Base-by-base conservation (phyloP, 2,329 filamentous ascomycete species). In the Blastomyces emzantsi region DNA sequence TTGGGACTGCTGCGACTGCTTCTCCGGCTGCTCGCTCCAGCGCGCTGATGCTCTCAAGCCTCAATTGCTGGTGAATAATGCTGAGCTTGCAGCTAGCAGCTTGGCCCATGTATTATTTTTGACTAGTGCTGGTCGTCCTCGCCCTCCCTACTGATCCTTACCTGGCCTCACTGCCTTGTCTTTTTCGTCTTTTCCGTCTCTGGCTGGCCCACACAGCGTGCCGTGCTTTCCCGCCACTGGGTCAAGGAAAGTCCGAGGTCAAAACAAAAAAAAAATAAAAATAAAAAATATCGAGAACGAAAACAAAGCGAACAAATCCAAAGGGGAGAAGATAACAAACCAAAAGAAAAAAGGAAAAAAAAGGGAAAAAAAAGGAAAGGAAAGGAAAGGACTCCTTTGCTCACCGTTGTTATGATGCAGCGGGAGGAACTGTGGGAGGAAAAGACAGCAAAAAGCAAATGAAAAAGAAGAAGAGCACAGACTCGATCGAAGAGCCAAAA, bases 181-280 rank as follows among this genome's bases (percentile, higher is more conserved):
- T 28, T 6, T 36, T 2, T 28, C 17, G 30, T 55, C 52, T 28
- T 13, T 55, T 28, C 28, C 22, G 19, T 13, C 54, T 56, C 54
- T 56, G 54, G 54, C 30, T 25, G 54, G 36, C 54, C 55, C 55
- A 57, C 55, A 15, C 36, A 41, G 11, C n/a, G 55, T 22, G 55
- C 55, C 55, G 55, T 57, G 33, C 55, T 57, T 57, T 57, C 55
- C 55, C 55, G 55, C 55, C 36, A 41, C n/a, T 36, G 36, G 36
- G 52, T 4, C 7, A 8, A 47, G 45, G 19, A 22, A 47, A 47
- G 45, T 47, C 45, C 19, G 19, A 47, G 8, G 19, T 9, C 17
- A 43, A 43, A 43, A 43, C n/a, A 22, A 47, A 47, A 28, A 8
- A n/a, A 28, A 52, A 28, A 22, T 11, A 17, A 52, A 52, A 52